Conservation (phyloP, 192 early-diverging fungal genomes). For the Umbelopsis vinacea region DNA sequence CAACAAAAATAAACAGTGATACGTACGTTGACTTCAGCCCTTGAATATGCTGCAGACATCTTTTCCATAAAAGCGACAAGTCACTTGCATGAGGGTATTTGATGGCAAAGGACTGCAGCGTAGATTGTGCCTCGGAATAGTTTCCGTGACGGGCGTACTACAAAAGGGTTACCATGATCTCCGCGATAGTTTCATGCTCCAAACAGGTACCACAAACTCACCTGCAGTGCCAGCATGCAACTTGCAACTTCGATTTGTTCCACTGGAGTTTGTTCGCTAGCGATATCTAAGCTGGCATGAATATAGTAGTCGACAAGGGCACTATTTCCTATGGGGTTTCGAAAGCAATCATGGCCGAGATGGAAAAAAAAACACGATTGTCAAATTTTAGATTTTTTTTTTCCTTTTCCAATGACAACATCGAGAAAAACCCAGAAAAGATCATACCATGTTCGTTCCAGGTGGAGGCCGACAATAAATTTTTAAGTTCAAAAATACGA, state of each 20-base stretch:
- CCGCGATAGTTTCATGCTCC: neutral
- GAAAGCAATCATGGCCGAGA: neutral
- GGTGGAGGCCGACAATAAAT: neutral
- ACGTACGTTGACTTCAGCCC: neutral
- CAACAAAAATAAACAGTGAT: neutral
- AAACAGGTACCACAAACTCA: neutral
- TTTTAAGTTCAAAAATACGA: conserved; percentile 10
- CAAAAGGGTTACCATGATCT: neutral
- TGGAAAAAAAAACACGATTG: neutral
- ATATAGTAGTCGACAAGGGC: conserved; percentile 16
- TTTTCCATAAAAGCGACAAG: conserved; percentile 15
- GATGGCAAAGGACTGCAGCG: neutral
- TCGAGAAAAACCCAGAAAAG: neutral
- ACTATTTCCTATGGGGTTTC: neutral
- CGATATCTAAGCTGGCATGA: neutral
- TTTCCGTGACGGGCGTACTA: conserved; percentile 16
- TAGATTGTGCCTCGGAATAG: conserved; percentile 18
- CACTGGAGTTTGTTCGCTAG: neutral
- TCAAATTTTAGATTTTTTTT: too few species aligned
- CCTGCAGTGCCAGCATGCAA: conserved; percentile 15
- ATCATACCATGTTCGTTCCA: conserved; percentile 11
- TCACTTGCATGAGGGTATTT: conserved; percentile 8
- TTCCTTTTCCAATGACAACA: too few species aligned
- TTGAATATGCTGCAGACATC: neutral
- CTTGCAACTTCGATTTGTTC: conserved; percentile 8